Percentiles rank a stretch among this genome's conserved stretches.
phyloP scores from a whole-genome alignment of 768 basidiomycete genomes.

The Rhodotorula taiwanensis region DNA sequence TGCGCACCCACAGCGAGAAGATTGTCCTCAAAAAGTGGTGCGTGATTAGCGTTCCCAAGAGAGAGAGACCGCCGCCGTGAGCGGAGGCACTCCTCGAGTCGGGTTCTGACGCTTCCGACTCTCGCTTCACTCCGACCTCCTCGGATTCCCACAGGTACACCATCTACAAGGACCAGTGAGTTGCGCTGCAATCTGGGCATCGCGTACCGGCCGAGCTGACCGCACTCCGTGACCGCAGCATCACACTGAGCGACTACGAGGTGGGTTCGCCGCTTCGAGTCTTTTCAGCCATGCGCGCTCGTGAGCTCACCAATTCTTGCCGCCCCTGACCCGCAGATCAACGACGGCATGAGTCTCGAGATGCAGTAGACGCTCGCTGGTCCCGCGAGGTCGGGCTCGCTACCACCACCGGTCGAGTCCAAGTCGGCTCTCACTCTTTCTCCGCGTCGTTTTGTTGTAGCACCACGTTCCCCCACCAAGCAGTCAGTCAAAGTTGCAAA shows the following conservation, averaged over 20 bases:
- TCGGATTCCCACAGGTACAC: slow-evolving; percentile 61
- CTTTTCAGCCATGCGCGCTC: background rate
- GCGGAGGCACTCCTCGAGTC: too few relatives aligned
- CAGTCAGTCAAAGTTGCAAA: too few relatives aligned
- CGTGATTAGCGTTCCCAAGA: background rate
- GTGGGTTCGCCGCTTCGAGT: background rate
- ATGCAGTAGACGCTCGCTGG: slow-evolving; percentile 66
- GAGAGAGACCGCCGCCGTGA: too few relatives aligned
- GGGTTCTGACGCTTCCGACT: background rate
- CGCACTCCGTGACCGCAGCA: slow-evolving; percentile 41
- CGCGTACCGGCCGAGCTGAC: background rate
- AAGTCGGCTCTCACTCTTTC: too few relatives aligned
- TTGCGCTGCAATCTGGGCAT: background rate
- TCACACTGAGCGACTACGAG: slow-evolving; percentile 84
- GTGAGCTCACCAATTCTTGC: too few relatives aligned
- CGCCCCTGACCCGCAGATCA: slow-evolving; percentile 47
- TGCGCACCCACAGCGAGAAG: slow-evolving; percentile 37
- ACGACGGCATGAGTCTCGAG: slow-evolving; percentile 88
- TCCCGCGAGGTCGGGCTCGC: too few relatives aligned
- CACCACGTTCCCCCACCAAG: too few relatives aligned
- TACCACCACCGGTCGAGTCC: too few relatives aligned
- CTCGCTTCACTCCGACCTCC: background rate
- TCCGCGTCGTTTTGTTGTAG: too few relatives aligned
- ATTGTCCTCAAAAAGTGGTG: slow-evolving; percentile 97
- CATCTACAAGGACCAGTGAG: slow-evolving; percentile 82